phyloP scores from a whole-genome alignment of 2,329 filamentous ascomycete species.

The Polytolypa hystricis region DNA sequence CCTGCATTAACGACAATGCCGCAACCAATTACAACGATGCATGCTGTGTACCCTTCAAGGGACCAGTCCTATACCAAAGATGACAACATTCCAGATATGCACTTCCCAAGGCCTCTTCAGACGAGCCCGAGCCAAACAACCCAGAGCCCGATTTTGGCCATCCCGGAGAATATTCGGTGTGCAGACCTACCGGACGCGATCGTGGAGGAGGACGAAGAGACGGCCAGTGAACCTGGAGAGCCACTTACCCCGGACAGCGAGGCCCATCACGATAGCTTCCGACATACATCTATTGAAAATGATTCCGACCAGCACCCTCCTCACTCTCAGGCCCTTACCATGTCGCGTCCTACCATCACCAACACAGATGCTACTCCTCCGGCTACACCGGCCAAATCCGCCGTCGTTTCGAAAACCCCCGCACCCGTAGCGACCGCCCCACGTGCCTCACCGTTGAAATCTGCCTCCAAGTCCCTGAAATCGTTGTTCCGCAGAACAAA shows the following conservation, averaged over 20 bases:
- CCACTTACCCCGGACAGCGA: conserved; percentile 15
- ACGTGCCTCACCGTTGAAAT: conserved; percentile 10
- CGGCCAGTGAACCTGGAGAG: conserved; percentile 14
- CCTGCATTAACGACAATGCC: conserved; percentile 6
- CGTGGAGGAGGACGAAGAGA: conserved; percentile 13
- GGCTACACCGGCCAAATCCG: conserved; percentile 5
- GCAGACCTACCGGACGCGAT: conserved; percentile 12
- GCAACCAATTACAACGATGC: conserved; percentile 5
- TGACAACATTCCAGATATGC: not conserved
- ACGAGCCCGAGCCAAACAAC: not conserved
- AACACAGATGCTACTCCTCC: conserved; percentile 12
- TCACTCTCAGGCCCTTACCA: conserved; percentile 6
- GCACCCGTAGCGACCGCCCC: not conserved
- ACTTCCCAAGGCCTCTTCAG: not conserved
- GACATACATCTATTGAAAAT: conserved; percentile 1
- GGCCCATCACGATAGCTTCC: conserved; percentile 6
- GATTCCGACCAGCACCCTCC: conserved; percentile 4
- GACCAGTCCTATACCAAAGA: conserved; percentile 1
- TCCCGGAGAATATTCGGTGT: conserved; percentile 7
- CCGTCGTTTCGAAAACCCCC: not conserved
- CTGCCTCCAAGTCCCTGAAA: conserved; percentile 14
- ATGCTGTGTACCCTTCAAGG: conserved; percentile 5
- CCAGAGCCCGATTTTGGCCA: conserved; percentile 6
- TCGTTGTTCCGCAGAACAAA: conserved; percentile 15
- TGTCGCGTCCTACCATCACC: conserved; percentile 11